Conservation (phyloP, 768 basidiomycete genomes). For the Kwoniella botswanensis region DNA sequence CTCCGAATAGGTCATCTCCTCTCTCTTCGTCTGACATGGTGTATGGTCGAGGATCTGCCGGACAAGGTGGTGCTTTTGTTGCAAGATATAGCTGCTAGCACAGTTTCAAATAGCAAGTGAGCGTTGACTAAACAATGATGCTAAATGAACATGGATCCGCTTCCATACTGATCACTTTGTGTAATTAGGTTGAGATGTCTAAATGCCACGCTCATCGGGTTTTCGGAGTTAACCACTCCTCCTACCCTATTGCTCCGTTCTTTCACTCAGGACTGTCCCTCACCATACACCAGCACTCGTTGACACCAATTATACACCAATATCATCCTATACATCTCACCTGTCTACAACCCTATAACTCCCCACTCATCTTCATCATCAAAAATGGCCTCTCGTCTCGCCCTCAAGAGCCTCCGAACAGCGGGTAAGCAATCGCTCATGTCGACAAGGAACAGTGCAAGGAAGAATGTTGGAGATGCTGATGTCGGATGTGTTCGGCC, state of each 20-base stretch:
- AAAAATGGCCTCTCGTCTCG: constrained; percentile 52
- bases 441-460: background rate
- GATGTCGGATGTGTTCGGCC: constrained; percentile 26
- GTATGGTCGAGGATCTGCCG: background rate
- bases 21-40: constrained; percentile 43
- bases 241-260: constrained; percentile 7
- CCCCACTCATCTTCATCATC: constrained; percentile 20
- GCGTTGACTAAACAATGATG: no score
- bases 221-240: background rate
- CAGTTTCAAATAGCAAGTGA: no score
- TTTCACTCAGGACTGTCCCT: background rate
- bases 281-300: background rate
- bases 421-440: constrained; percentile 31
- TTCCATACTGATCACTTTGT: no score
- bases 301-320: background rate
- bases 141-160: no score
- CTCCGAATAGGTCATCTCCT: constrained; percentile 48
- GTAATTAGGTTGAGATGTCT: no score
- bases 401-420: constrained; percentile 47
- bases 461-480: constrained; percentile 20
- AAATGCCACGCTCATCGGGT: constrained; percentile 9
- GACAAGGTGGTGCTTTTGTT: no score
- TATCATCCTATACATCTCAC: background rate
- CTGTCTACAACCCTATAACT: constrained; percentile 10
- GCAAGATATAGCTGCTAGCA: no score